phyloP scores from a whole-genome alignment of 441 rosid species.

The Aleurites moluccanus region DNA sequence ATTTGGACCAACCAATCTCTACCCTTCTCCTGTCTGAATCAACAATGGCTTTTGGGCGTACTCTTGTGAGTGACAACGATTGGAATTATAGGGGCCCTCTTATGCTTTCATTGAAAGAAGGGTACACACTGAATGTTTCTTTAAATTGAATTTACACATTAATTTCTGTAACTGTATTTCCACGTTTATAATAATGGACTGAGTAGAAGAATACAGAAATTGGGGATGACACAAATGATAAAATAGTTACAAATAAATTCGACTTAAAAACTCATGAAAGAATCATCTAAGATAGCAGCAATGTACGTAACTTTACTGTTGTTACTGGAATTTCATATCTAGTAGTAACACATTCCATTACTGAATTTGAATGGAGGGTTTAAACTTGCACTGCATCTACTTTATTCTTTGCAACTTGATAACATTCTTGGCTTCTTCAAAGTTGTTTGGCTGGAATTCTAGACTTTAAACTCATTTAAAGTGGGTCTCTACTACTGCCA shows the following conservation, averaged over 20 bases:
- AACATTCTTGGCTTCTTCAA: neutral
- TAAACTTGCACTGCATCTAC: neutral
- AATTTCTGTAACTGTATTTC: neutral
- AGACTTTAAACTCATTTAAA: neutral
- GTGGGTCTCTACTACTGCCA: too few species aligned
- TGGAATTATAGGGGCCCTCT: conserved; percentile 91
- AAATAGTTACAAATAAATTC: neutral
- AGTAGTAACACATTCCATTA: neutral
- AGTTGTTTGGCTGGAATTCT: neutral
- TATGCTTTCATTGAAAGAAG: conserved; percentile 70
- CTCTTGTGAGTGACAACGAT: conserved; percentile 67
- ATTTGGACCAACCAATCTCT: conserved; percentile 92
- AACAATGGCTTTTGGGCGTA: conserved; percentile 89
- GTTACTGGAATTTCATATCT: neutral
- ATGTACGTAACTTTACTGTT: neutral
- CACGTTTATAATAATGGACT: neutral
- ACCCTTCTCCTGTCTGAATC: conserved; percentile 83
- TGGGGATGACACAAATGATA: neutral
- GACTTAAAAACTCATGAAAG: neutral
- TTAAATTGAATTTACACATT: neutral
- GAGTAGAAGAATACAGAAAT: neutral
- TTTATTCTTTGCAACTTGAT: neutral
- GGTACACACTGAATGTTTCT: conserved; percentile 45
- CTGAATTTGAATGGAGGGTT: neutral
- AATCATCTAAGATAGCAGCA: neutral